Base-by-base conservation (phyloP, 768 basidiomycete species). In the Sistotremastrum niveocremeum region DNA sequence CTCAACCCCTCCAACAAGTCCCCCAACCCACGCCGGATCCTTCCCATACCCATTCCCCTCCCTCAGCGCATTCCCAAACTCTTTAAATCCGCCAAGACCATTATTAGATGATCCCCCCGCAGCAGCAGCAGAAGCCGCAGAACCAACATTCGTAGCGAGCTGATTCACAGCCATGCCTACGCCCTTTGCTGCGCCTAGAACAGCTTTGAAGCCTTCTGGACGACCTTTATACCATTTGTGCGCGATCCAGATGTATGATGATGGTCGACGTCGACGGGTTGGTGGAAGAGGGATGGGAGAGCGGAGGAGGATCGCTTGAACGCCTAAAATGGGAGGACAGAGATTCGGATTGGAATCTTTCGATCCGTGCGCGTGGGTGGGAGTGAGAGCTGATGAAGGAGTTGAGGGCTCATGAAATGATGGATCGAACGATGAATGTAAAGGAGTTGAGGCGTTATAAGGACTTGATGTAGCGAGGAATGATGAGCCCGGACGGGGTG, bases 181-280 rank as follows among this genome's bases (percentile, higher is more conserved):
- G 2, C 20, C 20, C 20, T 20, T 20, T 2, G 20, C 20, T 20
- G 20, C 20, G 1, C 20, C 20, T 2, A 20, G 20, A 20, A 20
- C 20, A 2, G 72, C 61, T 9, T 76, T 43, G 36, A 74, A 56
- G 35, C 73, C 60, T 4, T 62, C 57, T 11, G 71, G 70, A 7
- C 61, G 57, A 29, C 71, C 72, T 58, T 88, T 89, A 52, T 81
- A 58, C 87, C 87, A 90, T 51, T 65, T 70, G 42, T 79, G 68
- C 30, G 86, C 76, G 12, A 81, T 67, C 86, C 86, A 90, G 4
- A 82, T 74, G 48, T 90, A 87, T 62, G 62, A 20, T 20, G 20
- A 20, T 20, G 20, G 20, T 20, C 20, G 20, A 20, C 20, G 20
- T 20, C 20, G 20, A 20, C 20, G 20, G 2, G 20, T 20, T 2